phyloP scores from a whole-genome alignment of 2,329 filamentous ascomycete species.

The Rachicladosporium sp. region DNA sequence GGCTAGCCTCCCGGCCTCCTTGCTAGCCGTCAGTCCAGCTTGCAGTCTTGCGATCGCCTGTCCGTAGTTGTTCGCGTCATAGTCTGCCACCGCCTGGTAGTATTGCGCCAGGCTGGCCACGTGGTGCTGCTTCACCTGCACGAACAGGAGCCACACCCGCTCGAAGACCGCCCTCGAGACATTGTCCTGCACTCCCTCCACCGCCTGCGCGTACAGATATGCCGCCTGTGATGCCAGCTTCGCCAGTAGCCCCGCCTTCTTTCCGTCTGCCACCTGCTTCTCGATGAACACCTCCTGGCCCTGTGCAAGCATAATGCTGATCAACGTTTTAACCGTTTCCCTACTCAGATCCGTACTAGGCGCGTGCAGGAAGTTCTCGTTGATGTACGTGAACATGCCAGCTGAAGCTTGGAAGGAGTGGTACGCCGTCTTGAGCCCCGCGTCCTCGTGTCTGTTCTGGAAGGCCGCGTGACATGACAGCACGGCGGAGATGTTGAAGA shows the following conservation, averaged over 20 bases:
- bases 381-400: constrained; percentile 99
- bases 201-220: constrained; percentile 74
- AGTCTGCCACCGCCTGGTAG: constrained; percentile 83
- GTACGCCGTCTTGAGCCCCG: constrained; percentile 89
- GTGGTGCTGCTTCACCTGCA: constrained; percentile 70
- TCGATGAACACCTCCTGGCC: constrained; percentile 96
- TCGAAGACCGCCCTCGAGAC: constrained; percentile 86
- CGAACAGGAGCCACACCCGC: constrained; percentile 77
- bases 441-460: constrained; percentile 84
- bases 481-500: constrained; percentile 98
- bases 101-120: constrained; percentile 82
- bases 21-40: constrained; percentile 64
- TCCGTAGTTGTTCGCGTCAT: constrained; percentile 78
- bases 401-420: constrained; percentile 97
- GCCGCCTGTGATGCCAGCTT: constrained; percentile 87
- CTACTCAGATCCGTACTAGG: constrained; percentile 91
- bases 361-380: constrained; percentile 96
- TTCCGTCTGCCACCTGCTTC: constrained; percentile 84
- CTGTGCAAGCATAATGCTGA: constrained; percentile 85
- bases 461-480: constrained; percentile 89
- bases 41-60: constrained; percentile 72
- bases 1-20: constrained; percentile 64
- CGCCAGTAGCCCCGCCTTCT: constrained; percentile 82
- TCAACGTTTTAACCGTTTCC: constrained; percentile 90
- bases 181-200: constrained; percentile 86